Conservation (phyloP, 2,329 filamentous ascomycete species). For the Clonostachys chloroleuca region DNA sequence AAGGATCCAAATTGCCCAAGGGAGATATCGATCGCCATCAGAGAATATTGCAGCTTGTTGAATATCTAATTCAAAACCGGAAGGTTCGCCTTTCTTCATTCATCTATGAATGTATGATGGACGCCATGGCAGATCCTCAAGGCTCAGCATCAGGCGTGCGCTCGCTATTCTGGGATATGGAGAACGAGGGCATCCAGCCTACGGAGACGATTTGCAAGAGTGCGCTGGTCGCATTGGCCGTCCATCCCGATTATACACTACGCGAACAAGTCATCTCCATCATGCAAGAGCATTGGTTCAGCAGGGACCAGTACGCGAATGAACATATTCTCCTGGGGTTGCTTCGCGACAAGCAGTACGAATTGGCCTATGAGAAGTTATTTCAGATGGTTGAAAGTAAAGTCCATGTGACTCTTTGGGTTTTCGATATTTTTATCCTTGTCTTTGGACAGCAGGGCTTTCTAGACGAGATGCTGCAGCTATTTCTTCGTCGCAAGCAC, state of each 20-base stretch:
- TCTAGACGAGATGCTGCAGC: constrained; percentile 68
- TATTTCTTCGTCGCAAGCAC: constrained; percentile 55
- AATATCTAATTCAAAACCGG: constrained; percentile 53
- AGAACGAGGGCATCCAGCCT: constrained; percentile 50
- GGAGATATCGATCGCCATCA: constrained; percentile 4
- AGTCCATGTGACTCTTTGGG: constrained; percentile 60
- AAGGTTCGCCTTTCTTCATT: constrained; percentile 48
- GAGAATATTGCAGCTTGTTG: constrained; percentile 38
- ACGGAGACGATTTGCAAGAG: constrained; percentile 68
- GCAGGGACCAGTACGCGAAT: constrained; percentile 48
- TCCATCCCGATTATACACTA: constrained; percentile 82
- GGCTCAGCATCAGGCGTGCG: constrained; percentile 64
- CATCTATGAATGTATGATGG: constrained; percentile 72
- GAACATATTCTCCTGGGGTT: constrained; percentile 69
- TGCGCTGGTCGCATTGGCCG: constrained; percentile 66
- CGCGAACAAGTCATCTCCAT: constrained; percentile 66
- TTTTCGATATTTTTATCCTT: constrained; percentile 74
- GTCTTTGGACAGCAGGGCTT: constrained; percentile 68
- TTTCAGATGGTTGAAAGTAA: constrained; percentile 59
- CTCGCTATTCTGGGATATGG: constrained; percentile 70
- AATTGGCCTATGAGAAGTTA: constrained; percentile 70
- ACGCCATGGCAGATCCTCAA: constrained; percentile 61
- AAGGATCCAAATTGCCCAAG: constrained; percentile 1
- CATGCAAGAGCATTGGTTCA: constrained; percentile 67
- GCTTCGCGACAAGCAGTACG: constrained; percentile 77